Base-by-base conservation (phyloP, 1,139 yeast species). In the Debaryomycetaceae sp. region DNA sequence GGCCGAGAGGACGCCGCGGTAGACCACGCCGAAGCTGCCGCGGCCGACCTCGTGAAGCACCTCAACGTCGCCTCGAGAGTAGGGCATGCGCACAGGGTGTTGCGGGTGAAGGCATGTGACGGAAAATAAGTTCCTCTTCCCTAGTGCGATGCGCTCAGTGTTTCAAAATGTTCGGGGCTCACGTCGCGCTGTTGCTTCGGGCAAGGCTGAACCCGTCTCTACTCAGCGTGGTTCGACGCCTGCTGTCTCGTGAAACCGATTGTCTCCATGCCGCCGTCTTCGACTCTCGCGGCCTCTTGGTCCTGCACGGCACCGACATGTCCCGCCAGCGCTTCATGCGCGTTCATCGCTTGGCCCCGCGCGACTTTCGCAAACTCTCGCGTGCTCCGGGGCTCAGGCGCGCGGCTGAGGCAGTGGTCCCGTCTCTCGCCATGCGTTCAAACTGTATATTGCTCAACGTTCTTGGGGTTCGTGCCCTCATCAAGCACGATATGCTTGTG, bases 11-110 rank as follows among this genome's bases (percentile, higher is more conserved):
- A 73, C 48, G 0, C 90, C 95, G 28, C 78, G 61, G 53, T 78
- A 85, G 2, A 85, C 95, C 2, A 78, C 81, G 0, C 95, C 95
- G 51, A 83, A 85, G 4, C 90, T 87, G 1, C 95, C 95, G 32
- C 82, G 60, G 2, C 95, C 95, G 1, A 85, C 75, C 48, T 82
- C 87, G 39, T 79, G 87, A 37, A 68, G 68, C 4, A 85, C 67
- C 28, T 73, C 68, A 16, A 65, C 43, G 38, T 65, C 68, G 13
- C 59, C 67, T 8, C 20, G 6, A n/a, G n/a, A n/a, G n/a, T n/a
- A n/a, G n/a, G n/a, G n/a, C n/a, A n/a, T n/a, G n/a, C n/a, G n/a
- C n/a, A n/a, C n/a, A n/a, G n/a, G n/a, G n/a, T n/a, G n/a, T n/a
- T n/a, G n/a, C n/a, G n/a, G n/a, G n/a, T n/a, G n/a, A n/a, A n/a